These are phyloP conservation scores for Colletotrichum sp. DNA, from an alignment of 2,329 filamentous ascomycete genomes.

Conservation along the genomic window DNA sequence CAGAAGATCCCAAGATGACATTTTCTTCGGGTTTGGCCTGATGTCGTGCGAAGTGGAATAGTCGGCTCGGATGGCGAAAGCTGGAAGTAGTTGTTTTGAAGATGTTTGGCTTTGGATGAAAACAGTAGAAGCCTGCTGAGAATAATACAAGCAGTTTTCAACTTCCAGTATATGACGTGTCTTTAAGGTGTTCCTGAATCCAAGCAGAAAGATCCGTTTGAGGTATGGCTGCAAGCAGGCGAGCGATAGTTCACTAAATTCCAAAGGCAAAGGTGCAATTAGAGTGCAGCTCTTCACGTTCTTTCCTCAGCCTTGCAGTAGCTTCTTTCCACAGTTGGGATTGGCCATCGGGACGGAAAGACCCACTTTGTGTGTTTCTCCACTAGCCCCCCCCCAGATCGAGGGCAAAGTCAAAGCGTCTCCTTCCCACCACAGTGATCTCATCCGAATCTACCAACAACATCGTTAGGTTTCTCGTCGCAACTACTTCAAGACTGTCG, in stretches of 20 bases:
- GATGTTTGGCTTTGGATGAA: background rate
- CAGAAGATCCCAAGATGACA: conserved; percentile 68
- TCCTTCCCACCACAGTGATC: background rate
- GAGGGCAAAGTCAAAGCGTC: conserved; percentile 4
- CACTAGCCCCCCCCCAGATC: background rate
- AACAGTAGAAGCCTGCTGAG: background rate
- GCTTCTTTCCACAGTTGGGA: background rate
- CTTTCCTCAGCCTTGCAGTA: conserved; percentile 19
- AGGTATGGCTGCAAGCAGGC: background rate
- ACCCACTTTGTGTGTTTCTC: background rate
- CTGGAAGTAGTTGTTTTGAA: background rate
- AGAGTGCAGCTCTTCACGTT: background rate
- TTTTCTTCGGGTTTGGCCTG: conserved; percentile 22
- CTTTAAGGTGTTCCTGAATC: background rate
- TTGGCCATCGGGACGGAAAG: background rate
- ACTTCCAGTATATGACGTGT: background rate
- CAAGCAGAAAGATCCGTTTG: background rate
- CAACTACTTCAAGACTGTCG: background rate
- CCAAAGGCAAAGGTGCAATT: background rate
- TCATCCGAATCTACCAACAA: background rate
- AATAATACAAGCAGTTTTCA: background rate
- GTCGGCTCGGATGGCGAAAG: background rate
- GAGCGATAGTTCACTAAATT: background rate
- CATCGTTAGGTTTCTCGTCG: background rate
- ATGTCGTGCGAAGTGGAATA: background rate